Evolutionary conservation across 352 stramenopile genomes (phyloP).

Genomic region (Saprolegnia diclina): DNA sequence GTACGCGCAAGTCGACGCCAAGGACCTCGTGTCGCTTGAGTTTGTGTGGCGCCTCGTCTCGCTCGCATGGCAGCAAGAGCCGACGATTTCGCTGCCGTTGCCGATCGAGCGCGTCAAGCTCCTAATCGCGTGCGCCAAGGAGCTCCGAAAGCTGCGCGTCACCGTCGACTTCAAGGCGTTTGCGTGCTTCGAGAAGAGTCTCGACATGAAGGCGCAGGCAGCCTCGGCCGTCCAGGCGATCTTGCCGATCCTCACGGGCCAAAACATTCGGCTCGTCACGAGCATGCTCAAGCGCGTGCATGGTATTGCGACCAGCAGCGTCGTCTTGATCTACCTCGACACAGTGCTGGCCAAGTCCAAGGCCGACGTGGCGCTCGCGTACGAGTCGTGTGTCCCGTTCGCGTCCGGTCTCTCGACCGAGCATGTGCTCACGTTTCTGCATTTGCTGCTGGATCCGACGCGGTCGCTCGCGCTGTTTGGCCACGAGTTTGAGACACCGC

Average conservation of each 20-base stretch:
- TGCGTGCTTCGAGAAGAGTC: background rate
- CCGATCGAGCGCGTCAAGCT: slow-evolving; percentile 20
- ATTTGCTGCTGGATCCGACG: background rate
- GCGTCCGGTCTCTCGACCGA: slow-evolving; percentile 9
- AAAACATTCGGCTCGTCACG: slow-evolving; percentile 7
- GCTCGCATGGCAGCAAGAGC: slow-evolving; percentile 14
- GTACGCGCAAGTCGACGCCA: background rate
- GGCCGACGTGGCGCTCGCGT: background rate
- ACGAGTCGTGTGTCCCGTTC: slow-evolving; percentile 11
- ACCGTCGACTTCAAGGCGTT: slow-evolving; percentile 14
- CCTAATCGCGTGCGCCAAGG: slow-evolving; percentile 9
- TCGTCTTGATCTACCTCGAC: slow-evolving; percentile 25
- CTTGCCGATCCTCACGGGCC: slow-evolving; percentile 4
- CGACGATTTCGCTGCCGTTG: background rate
- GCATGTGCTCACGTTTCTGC: slow-evolving; percentile 7
- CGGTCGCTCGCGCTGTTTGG: background rate
- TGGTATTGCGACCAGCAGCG: background rate
- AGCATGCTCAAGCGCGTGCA: slow-evolving; percentile 19
- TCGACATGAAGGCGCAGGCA: background rate
- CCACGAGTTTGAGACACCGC: background rate
- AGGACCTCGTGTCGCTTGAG: slow-evolving; percentile 14
- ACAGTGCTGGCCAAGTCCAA: background rate
- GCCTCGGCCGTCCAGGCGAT: background rate
- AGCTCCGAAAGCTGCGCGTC: slow-evolving; percentile 14
- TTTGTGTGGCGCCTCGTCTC: slow-evolving; percentile 15